Evolutionary conservation across 768 basidiomycete species (phyloP).

Genomic region (Suillus fuscotomentosus): DNA sequence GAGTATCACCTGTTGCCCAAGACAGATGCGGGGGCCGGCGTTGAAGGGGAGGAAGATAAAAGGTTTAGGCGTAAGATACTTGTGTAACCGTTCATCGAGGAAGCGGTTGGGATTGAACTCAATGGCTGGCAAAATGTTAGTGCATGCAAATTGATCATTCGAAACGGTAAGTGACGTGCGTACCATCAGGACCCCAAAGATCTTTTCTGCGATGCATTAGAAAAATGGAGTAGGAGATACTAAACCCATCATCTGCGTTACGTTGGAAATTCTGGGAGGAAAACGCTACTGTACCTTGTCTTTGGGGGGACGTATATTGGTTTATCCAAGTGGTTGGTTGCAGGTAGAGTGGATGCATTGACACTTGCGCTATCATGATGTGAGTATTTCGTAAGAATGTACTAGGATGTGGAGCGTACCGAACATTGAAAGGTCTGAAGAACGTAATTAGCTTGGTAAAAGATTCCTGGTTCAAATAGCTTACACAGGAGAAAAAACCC

Average conservation of each 20-base stretch:
- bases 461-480: neutral
- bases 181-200: conserved; percentile 73
- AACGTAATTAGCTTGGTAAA: neutral
- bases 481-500: conserved; percentile 53
- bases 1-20: conserved; percentile 52
- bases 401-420: conserved; percentile 28
- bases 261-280: neutral
- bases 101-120: conserved; percentile 74
- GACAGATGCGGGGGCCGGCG: conserved; percentile 53
- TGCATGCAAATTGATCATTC: neutral
- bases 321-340: conserved; percentile 15
- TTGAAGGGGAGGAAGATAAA: conserved; percentile 75
- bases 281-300: conserved; percentile 32
- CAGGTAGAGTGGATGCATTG: conserved; percentile 47
- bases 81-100: conserved; percentile 60
- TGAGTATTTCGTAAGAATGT: conserved; percentile 6
- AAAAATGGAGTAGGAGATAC: conserved; percentile 48
- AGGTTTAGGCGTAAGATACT: conserved; percentile 59
- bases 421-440: conserved; percentile 46
- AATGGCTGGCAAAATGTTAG: conserved; percentile 38
- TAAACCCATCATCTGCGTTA: neutral
- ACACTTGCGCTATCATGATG: conserved; percentile 38
- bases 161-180: neutral
- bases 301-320: conserved; percentile 35
- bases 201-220: conserved; percentile 65